Conservation (phyloP, 2,329 filamentous ascomycete species). For the Stenocarpella maydis region DNA sequence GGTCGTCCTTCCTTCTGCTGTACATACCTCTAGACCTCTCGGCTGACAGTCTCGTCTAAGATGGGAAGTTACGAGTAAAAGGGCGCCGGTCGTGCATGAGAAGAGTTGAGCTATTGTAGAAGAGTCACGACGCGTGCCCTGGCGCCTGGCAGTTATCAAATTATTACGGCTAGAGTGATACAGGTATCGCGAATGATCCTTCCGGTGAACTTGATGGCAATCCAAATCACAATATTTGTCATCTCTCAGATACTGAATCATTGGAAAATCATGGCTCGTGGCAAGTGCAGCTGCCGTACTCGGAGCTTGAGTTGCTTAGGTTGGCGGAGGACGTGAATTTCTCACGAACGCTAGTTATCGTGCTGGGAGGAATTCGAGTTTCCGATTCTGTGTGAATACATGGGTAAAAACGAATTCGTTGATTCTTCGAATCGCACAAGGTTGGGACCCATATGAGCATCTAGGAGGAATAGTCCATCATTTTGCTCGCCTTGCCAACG, state of each 20-base stretch:
- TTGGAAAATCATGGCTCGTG: neutral
- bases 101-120: no score
- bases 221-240: neutral
- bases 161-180: no score
- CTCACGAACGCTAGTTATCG: neutral
- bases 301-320: neutral
- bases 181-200: neutral
- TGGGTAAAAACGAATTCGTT: neutral
- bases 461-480: neutral
- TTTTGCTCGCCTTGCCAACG: neutral
- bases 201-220: neutral
- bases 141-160: no score
- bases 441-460: rapidly evolving
- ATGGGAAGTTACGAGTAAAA: no score
- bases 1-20: neutral
- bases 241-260: no score
- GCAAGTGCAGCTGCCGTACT: neutral
- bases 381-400: no score
- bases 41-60: no score
- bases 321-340: neutral
- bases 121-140: no score
- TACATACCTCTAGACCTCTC: no score
- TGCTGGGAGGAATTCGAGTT: no score
- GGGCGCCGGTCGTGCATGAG: no score
- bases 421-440: neutral